A percentile compares a stretch with the other conserved stretches of the same genome.
Conservation (phyloP, 108 stramenopile species). For the Thalassiosira profunda region DNA sequence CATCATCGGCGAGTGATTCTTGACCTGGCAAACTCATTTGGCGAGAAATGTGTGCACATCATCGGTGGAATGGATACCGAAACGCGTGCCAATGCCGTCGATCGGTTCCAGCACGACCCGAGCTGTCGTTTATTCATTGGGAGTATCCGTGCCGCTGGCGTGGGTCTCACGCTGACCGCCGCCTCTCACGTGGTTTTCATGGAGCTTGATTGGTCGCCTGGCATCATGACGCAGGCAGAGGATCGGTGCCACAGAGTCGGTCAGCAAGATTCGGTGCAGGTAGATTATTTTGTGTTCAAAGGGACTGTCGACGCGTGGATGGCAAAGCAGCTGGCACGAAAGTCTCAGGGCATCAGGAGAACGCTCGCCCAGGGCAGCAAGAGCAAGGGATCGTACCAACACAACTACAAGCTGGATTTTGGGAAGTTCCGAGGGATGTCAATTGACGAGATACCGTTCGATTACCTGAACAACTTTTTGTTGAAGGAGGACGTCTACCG, state of each 20-base stretch:
- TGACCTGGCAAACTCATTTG: conserved; percentile 44
- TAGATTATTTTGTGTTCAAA: conserved; percentile 89
- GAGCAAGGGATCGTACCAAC: too few species aligned
- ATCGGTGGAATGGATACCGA: conserved; percentile 76
- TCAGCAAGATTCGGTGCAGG: conserved; percentile 87
- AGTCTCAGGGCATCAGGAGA: too few species aligned
- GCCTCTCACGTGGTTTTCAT: conserved; percentile 97
- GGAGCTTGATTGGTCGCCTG: conserved; percentile 98
- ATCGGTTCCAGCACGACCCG: conserved; percentile 93
- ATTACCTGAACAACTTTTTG: too few species aligned
- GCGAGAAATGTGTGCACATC: conserved; percentile 97
- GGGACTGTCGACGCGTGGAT: conserved; percentile 92
- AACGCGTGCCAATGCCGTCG: conserved; percentile 93
- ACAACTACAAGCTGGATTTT: too few species aligned
- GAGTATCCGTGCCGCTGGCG: conserved; percentile 97
- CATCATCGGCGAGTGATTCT: conserved; percentile 46
- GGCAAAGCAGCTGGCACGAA: too few species aligned
- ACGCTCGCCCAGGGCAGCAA: too few species aligned
- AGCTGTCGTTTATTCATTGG: conserved; percentile 85
- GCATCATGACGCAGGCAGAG: conserved; percentile 98
- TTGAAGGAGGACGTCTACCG: too few species aligned
- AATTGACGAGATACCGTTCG: too few species aligned
- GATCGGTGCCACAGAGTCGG: conserved; percentile 97
- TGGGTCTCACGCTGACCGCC: conserved; percentile 97
- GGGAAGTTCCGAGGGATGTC: too few species aligned